Conservation (phyloP, 164 flowering plant species). For the Vitis amurensis region DNA sequence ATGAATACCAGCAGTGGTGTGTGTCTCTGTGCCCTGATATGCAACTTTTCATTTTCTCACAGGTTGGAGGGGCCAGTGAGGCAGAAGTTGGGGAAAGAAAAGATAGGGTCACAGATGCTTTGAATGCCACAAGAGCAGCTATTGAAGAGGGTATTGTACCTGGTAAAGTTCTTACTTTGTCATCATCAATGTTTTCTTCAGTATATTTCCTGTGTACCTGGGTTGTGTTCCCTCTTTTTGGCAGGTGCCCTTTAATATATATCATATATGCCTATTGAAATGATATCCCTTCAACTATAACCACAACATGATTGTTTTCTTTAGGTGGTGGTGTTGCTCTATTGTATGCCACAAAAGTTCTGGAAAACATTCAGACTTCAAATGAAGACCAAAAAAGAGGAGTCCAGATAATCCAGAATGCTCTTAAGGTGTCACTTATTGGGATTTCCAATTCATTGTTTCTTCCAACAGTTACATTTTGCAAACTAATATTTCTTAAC, state of each 20-base stretch:
- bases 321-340: slow-evolving; percentile 94
- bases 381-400: slow-evolving; percentile 81
- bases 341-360: slow-evolving; percentile 65
- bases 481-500: background rate
- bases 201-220: too few species aligned
- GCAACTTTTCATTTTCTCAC: slow-evolving; percentile 7
- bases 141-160: slow-evolving; percentile 94
- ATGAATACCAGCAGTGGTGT: background rate
- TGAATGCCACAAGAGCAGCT: slow-evolving; percentile 89
- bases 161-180: slow-evolving; percentile 36
- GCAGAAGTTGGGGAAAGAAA: slow-evolving; percentile 88
- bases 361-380: slow-evolving; percentile 60
- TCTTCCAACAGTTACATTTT: background rate
- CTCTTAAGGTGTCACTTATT: slow-evolving; percentile 64
- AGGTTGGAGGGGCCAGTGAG: slow-evolving; percentile 93
- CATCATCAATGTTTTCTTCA: too few species aligned
- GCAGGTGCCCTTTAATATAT: background rate
- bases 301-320: slow-evolving; percentile 2
- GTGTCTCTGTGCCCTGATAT: background rate
- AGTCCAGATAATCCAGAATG: slow-evolving; percentile 69
- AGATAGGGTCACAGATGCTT: slow-evolving; percentile 82
- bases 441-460: background rate
- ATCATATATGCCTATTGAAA: too few species aligned
- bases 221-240: background rate
- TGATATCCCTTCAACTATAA: too few species aligned